Evolutionary conservation across 306 rosid species (phyloP).

Genomic region (Glycine latifolia): DNA sequence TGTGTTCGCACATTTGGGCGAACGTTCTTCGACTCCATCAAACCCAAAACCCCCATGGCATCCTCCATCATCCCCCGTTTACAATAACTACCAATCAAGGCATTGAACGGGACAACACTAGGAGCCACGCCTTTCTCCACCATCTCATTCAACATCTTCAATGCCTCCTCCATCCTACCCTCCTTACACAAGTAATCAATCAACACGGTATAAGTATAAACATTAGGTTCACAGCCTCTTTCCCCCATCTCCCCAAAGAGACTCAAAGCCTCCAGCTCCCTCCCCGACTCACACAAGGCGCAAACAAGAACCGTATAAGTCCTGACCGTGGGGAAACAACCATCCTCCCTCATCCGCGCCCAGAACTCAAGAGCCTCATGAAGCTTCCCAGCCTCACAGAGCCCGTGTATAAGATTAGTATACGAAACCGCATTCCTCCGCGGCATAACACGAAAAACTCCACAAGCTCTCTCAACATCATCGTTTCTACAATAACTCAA

Average conservation of each 20-base stretch:
- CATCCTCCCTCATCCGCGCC: constrained; percentile 67
- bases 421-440: constrained; percentile 69
- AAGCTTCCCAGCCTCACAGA: constrained; percentile 61
- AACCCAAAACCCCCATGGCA: constrained; percentile 63
- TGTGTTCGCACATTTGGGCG: constrained; percentile 69
- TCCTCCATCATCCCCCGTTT: constrained; percentile 62
- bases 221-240: constrained; percentile 73
- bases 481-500: constrained; percentile 77
- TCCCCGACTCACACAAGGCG: constrained; percentile 62
- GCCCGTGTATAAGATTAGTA: constrained; percentile 71
- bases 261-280: constrained; percentile 61
- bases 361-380: constrained; percentile 68
- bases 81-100: constrained; percentile 80
- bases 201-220: constrained; percentile 72
- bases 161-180: constrained; percentile 63
- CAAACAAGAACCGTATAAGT: constrained; percentile 62
- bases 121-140: constrained; percentile 69
- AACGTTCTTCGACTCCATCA: constrained; percentile 72
- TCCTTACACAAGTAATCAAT: constrained; percentile 68
- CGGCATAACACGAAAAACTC: constrained; percentile 63
- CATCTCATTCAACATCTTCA: constrained; percentile 61
- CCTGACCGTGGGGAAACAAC: constrained; percentile 67
- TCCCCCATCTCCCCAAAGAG: constrained; percentile 67
- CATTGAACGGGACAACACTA: constrained; percentile 67
- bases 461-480: constrained; percentile 57